Base-by-base conservation (phyloP, 495 filamentous ascomycete species). In the Penicillium canescens region DNA sequence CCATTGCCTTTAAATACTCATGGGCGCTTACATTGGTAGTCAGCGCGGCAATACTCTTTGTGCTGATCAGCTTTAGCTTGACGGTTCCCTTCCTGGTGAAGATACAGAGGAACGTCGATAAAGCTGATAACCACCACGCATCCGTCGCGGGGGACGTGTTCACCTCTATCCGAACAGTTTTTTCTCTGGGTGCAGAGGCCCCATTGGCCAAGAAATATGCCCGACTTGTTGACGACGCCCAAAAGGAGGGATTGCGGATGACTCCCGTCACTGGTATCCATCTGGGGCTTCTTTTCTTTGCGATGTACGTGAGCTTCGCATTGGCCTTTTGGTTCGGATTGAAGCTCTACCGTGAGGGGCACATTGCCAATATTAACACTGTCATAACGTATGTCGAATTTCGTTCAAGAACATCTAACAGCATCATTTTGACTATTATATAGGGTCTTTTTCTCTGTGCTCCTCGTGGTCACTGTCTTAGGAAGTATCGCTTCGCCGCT, bases 151-250 rank as follows among this genome's bases (percentile, higher is more conserved):
- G 79, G 34, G 79, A 75, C 20, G 74, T 75, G 1, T 71, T 86
- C 28, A 65, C 65, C 13, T 71, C 73, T 1, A 74, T 84, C 31
- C 73, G 75, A 13, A 76, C 77, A 1, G 80, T 86, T 0, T 73
- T 82, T 40, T 78, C 82, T 2, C 79, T 83, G 42, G 74, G 74
- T 46, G 80, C 78, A 1, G 67, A 75, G 24, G 61, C 63, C 1
- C 38, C 54, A 3, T 58, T 83, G 7, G 61, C 67, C 6, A 51
- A 59, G 11, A 70, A 71, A n/a, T 78, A 82, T 42, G 33, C 54
- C 3, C 63, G 61, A 1, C 84, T 81, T 76, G 71, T 90, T 5
- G 75, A 83, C 35, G 79, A 85, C 51, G 78, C 85, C 3, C 77
- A 72, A 13, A 72, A 68, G 12, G 73, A 79, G 26, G 86, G 85